Percentiles rank a stretch among this genome's conserved stretches.
Conservation (phyloP, 2,329 filamentous ascomycete genomes). For the Calonectria naviculata region DNA sequence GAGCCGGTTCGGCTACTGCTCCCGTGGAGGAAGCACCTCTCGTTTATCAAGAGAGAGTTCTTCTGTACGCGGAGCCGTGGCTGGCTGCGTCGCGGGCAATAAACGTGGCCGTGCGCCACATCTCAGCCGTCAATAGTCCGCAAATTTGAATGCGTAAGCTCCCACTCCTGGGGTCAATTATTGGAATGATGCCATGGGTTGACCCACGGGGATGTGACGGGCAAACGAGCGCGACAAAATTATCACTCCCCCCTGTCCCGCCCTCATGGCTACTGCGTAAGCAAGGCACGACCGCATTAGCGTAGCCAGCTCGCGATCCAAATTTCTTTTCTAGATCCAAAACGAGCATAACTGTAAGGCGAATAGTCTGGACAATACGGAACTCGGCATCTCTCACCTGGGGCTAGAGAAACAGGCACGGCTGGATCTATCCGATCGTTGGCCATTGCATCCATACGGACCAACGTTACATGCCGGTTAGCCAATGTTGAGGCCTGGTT, state of each 20-base stretch:
- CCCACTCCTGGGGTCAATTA: neutral
- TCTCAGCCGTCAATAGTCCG: neutral
- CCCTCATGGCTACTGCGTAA: slow-evolving; percentile 2
- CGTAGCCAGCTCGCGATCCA: neutral
- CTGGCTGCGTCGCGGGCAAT: neutral
- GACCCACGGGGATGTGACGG: neutral
- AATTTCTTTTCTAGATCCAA: neutral
- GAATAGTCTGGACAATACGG: neutral
- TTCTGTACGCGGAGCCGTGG: neutral
- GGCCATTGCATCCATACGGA: neutral
- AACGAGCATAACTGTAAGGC: neutral
- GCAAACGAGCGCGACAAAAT: neutral
- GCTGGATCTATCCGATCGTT: slow-evolving; percentile 10
- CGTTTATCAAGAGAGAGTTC: neutral
- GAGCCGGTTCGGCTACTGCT: neutral
- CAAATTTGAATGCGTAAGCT: neutral
- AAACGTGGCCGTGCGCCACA: neutral
- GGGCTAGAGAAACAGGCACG: neutral
- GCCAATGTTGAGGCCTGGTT: neutral
- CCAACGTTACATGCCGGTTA: neutral
- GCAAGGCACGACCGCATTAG: slow-evolving; percentile 7
- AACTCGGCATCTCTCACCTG: slow-evolving; percentile 4
- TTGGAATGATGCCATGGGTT: neutral
- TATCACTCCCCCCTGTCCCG: neutral
- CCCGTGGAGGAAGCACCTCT: neutral